Base-by-base conservation (phyloP, 495 filamentous ascomycete genomes). In the Penicillium angulare region DNA sequence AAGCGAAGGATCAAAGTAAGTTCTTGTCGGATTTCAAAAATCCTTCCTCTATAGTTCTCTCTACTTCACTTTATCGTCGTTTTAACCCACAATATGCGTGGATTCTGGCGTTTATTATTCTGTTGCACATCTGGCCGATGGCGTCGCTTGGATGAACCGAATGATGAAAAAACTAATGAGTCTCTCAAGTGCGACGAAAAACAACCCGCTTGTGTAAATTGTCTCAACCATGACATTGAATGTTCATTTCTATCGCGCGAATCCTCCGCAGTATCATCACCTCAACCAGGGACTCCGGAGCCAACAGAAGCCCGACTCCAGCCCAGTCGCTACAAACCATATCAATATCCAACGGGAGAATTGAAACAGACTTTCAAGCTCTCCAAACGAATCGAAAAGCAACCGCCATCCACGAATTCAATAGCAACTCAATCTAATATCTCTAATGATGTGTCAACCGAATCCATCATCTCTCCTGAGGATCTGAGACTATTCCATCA, bases 401-500 rank as follows among this genome's bases (percentile, higher is more conserved):
- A 4, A n/a, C 8, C n/a, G 23, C 34, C 7, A 44, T 23, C 20
- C 15, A 22, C 17, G 38, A 23, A 9, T 15, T 62, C 55, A 23
- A 34, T 23, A 13, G 50, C 21, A 13, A 31, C 50, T 5, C 55
- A 49, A 53, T 46, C 33, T 34, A 42, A 53, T 15, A 26, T 44
- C 8, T 27, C 40, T 21, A 18, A 32, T n/a, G 47, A 49, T 4
- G 7, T 16, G 18, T 43, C 13, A 27, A 31, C 23, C 13, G 50
- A 48, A 7, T 56, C 53, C 2, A 57, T 72, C 15, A 57, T 72
- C 15, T 71, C 69, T 1, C 39, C 74, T 6, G 33, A 60, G 3
- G 67, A 69, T 33, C 53, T 75, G 10, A 57, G 65, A n/a, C 61
- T 75, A 3, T 63, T 75, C 36, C 70, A 75, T 40, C 57, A 75